Conservation (phyloP, 2,329 filamentous ascomycete species). For the Talaromyces pinophilus region DNA sequence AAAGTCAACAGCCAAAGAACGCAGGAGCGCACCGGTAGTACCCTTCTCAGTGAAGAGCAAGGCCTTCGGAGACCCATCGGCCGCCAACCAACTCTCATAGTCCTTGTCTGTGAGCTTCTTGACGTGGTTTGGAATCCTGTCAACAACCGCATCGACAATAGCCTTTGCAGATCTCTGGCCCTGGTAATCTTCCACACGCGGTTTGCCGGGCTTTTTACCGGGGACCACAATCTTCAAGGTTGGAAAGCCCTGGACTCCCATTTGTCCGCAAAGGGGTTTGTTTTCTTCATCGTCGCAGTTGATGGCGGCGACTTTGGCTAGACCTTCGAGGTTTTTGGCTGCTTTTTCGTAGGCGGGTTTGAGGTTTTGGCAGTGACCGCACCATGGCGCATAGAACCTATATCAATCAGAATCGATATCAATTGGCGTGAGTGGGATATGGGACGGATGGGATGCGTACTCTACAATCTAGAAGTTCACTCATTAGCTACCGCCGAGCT, state of each 20-base stretch:
- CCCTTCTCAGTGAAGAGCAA: slow-evolving; percentile 94
- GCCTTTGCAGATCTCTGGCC: slow-evolving; percentile 79
- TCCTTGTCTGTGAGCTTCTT: slow-evolving; percentile 77
- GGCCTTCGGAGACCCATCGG: slow-evolving; percentile 72
- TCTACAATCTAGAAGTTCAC: slow-evolving; percentile 51
- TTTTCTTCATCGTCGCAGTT: slow-evolving; percentile 94
- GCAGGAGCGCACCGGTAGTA: slow-evolving; percentile 77
- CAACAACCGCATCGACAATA: slow-evolving; percentile 81
- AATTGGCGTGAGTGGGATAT: slow-evolving; percentile 22
- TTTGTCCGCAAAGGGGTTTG: slow-evolving; percentile 79
- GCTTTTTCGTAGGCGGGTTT: slow-evolving; percentile 95
- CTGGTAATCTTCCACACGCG: slow-evolving; percentile 86
- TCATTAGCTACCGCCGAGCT: slow-evolving; percentile 26
- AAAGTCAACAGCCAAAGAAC: slow-evolving; percentile 87
- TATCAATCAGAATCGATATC: slow-evolving; percentile 33
- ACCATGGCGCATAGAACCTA: slow-evolving; percentile 97
- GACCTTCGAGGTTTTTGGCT: slow-evolving; percentile 81
- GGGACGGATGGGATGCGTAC: slow-evolving; percentile 39
- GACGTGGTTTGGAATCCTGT: slow-evolving; percentile 91
- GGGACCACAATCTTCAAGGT: slow-evolving; percentile 92
- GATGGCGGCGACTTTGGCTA: slow-evolving; percentile 91
- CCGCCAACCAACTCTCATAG: slow-evolving; percentile 70
- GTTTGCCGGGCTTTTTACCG: slow-evolving; percentile 75
- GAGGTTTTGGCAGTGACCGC: slow-evolving; percentile 93
- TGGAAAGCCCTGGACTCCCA: slow-evolving; percentile 92